Percentiles rank a stretch among this genome's conserved stretches.
Conservation (phyloP, 306 rosid genomes). For the Spatholobus suberectus region DNA sequence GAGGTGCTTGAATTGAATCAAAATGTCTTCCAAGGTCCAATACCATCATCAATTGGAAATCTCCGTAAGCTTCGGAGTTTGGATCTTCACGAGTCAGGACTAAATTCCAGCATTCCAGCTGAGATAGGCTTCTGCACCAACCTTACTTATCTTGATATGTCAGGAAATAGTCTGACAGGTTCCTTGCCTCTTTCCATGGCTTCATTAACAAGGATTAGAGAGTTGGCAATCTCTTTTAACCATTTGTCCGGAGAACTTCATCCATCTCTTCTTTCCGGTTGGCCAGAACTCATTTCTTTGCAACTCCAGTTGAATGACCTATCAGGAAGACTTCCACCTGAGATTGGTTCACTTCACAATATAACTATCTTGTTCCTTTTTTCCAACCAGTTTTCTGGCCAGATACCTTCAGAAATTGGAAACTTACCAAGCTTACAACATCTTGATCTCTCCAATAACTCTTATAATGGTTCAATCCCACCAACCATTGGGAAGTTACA, state of each 20-base stretch:
- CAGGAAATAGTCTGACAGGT: slow-evolving; percentile 38
- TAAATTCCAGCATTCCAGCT: slow-evolving; percentile 39
- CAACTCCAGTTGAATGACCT: slow-evolving; percentile 29
- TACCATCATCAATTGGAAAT: slow-evolving; percentile 43
- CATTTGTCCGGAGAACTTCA: slow-evolving; percentile 37
- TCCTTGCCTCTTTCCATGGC: slow-evolving; percentile 45
- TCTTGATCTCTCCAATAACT: slow-evolving; percentile 16
- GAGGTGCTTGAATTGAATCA: slow-evolving; percentile 43
- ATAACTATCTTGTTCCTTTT: slow-evolving; percentile 18
- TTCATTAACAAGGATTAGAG: slow-evolving; percentile 35
- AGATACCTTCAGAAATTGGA: slow-evolving; percentile 36
- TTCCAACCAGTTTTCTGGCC: slow-evolving; percentile 31
- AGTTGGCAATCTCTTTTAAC: slow-evolving; percentile 30
- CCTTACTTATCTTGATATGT: slow-evolving; percentile 32
- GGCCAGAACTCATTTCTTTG: slow-evolving; percentile 31
- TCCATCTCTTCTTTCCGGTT: slow-evolving; percentile 40
- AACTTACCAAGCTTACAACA: slow-evolving; percentile 24
- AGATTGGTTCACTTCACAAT: slow-evolving; percentile 38
- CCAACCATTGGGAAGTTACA: slow-evolving; percentile 42
- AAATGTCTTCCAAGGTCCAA: slow-evolving; percentile 27
- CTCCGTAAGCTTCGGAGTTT: slow-evolving; percentile 18
- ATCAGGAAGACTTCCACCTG: slow-evolving; percentile 37
- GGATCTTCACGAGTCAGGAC: slow-evolving; percentile 23
- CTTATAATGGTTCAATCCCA: slow-evolving; percentile 36
- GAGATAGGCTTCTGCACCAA: slow-evolving; percentile 40